Base-by-base conservation (phyloP, 495 filamentous ascomycete genomes). In the Amphirosellinia nigrospora region DNA sequence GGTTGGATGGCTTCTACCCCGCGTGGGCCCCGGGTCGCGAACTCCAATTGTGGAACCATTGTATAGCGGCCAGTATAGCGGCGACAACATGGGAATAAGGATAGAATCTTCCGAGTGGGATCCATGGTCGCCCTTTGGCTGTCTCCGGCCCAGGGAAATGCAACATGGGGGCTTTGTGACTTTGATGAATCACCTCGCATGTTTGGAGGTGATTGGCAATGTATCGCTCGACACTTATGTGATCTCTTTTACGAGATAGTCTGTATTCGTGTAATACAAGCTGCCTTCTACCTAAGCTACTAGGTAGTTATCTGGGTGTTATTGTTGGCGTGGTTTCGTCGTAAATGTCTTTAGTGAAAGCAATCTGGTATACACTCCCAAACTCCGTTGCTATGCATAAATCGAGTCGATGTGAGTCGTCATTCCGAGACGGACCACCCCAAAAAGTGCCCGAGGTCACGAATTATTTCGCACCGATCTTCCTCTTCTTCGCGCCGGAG, bases 401-500 rank as follows among this genome's bases (percentile, higher is more conserved):
- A 63, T 34, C 43, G 55, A 71, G 58, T 46, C 69, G 72, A 70
- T 56, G 64, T 59, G 39, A 55, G 43, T 68, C 58, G 23, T 30
- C 26, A 21, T 64, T 45, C 21, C 11, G 23, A 69, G 36, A 61
- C 36, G 46, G 46, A 10, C 8, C 9, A 26, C 23, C 34, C 19
- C 16, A 50, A 38, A 30, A 23, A 9, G 36, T 9, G 30, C 28
- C 39, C 19, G 2, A 61, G 36, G 66, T 30, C 38, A 23, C 15
- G 16, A 36, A 66, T 55, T 74, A 73, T 72, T 79, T 78, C 32
- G 66, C 50, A 16, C 68, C 63, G 26, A 66, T 58, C 71, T 76
- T 83, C 68, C 83, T 80, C 76, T 83, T 81, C 66, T 77, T 77
- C 13, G 79, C 74, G 2, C 79, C 77, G 45, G 82, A 79, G 19